Evolutionary conservation across 495 filamentous ascomycete species (phyloP).

Genomic region (Tirmania nivea): DNA sequence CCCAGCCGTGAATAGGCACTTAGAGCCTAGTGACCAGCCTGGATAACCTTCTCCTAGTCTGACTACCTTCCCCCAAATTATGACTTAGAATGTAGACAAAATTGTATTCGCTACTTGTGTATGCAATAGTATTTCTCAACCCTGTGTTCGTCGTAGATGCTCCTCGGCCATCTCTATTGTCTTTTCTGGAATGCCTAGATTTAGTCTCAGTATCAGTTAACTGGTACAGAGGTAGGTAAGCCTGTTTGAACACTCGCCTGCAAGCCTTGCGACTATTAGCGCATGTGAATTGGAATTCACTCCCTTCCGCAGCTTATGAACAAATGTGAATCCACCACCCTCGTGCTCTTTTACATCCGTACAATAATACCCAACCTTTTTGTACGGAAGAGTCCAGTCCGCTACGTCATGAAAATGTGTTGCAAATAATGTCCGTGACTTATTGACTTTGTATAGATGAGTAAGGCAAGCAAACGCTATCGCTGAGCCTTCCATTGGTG

Average conservation of each 20-base stretch:
- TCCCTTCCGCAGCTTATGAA: constrained; percentile 58
- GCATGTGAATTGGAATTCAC: constrained; percentile 78
- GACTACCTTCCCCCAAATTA: too few relatives aligned
- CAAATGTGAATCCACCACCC: constrained; percentile 52
- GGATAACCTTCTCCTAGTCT: too few relatives aligned
- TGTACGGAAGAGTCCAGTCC: constrained; percentile 46
- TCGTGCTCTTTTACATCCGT: constrained; percentile 61
- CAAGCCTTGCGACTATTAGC: constrained; percentile 72
- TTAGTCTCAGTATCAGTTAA: too few relatives aligned
- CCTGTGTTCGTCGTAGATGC: too few relatives aligned
- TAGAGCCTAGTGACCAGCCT: too few relatives aligned
- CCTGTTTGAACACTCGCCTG: constrained; percentile 26
- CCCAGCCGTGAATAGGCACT: too few relatives aligned
- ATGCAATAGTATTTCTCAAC: too few relatives aligned
- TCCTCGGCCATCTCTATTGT: too few relatives aligned
- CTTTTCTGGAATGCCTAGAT: too few relatives aligned
- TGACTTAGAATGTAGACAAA: too few relatives aligned
- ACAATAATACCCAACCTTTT: constrained; percentile 58
- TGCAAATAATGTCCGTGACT: constrained; percentile 67
- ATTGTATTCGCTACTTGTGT: too few relatives aligned
- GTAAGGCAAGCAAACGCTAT: constrained; percentile 74
- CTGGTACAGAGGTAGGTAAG: too few relatives aligned
- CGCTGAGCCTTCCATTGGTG: constrained; percentile 72
- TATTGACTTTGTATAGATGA: constrained; percentile 54
- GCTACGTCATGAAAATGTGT: constrained; percentile 81